phyloP scores from a whole-genome alignment of 2,329 filamentous ascomycete species.

The Zopfia rhizophila region DNA sequence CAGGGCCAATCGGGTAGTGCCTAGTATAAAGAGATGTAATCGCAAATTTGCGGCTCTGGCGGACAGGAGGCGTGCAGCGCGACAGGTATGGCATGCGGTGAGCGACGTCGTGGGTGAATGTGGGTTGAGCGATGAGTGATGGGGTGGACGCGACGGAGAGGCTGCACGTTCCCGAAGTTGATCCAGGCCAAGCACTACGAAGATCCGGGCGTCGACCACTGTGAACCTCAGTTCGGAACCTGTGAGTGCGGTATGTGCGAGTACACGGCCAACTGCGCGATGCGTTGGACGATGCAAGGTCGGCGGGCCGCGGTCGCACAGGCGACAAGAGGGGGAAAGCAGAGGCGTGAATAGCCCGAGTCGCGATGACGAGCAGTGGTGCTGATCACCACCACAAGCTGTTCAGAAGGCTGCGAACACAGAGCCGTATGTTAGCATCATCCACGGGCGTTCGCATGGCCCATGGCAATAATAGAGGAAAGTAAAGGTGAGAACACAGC shows the following conservation, averaged over 20 bases:
- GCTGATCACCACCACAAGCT: conserved; percentile 5
- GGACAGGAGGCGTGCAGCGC: conserved; percentile 29
- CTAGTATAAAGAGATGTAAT: too few species aligned
- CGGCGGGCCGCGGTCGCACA: conserved; percentile 18
- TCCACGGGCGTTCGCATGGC: conserved; percentile 3
- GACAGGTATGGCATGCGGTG: conserved; percentile 35
- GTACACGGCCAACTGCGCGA: conserved; percentile 9
- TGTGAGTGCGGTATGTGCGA: conserved; percentile 7
- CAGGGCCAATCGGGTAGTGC: conserved; percentile 38
- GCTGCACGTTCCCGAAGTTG: conserved; percentile 33
- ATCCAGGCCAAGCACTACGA: conserved; percentile 20
- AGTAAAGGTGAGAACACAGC: conserved; percentile 6
- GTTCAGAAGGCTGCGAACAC: conserved; percentile 8
- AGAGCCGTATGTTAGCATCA: conserved; percentile 2
- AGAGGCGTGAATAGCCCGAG: conserved; percentile 2
- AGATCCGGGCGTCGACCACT: conserved; percentile 24
- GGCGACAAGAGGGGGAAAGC: conserved; percentile 4
- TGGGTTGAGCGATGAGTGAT: conserved; percentile 15
- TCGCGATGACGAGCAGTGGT: conserved; percentile 5
- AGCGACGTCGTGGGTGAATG: conserved; percentile 12
- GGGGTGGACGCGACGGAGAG: conserved; percentile 25
- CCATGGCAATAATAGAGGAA: conserved; percentile 11
- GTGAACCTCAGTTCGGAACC: conserved; percentile 22
- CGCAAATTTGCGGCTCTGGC: conserved; percentile 30
- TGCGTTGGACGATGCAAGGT: conserved; percentile 16